Evolutionary conservation across 1,139 yeast genomes (phyloP).

Genomic region (Chernovozyma aurita): DNA sequence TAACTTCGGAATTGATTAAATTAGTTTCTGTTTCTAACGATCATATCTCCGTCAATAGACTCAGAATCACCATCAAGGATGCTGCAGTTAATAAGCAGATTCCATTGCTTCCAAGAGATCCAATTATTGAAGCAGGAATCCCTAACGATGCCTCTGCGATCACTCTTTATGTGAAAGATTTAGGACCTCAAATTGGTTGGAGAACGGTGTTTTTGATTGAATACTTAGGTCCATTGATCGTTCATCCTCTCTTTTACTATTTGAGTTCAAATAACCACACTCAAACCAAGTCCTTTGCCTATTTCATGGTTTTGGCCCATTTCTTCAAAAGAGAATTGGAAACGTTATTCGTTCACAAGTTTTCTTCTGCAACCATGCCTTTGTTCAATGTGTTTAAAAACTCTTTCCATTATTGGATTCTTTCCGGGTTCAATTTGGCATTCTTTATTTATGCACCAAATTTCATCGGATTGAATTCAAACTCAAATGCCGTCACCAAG

Average conservation of each 20-base stretch:
- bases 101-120: conserved; percentile 28
- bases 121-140: conserved; percentile 27
- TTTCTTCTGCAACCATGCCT: conserved; percentile 92
- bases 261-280: conserved; percentile 31
- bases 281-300: conserved; percentile 51
- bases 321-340: conserved; percentile 86
- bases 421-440: conserved; percentile 73
- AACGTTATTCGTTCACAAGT: conserved; percentile 76
- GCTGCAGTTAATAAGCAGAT: conserved; percentile 24
- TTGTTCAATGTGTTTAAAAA: conserved; percentile 80
- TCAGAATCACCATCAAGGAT: conserved; percentile 33
- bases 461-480: conserved; percentile 10
- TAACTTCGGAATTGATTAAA: conserved; percentile 29
- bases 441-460: conserved; percentile 66
- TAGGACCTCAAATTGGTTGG: conserved; percentile 95
- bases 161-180: conserved; percentile 63
- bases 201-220: conserved; percentile 81
- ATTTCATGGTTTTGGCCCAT: conserved; percentile 60
- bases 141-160: conserved; percentile 23
- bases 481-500: conserved; percentile 10
- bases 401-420: conserved; percentile 84
- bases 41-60: conserved; percentile 33
- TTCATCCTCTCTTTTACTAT: conserved; percentile 69
- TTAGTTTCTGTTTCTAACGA: conserved; percentile 43
- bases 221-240: conserved; percentile 81